Percentiles rank a stretch among this genome's conserved stretches.
These are phyloP conservation scores for Lenzites betulinus DNA, from an alignment of 768 basidiomycete genomes.

Conservation along the genomic window DNA sequence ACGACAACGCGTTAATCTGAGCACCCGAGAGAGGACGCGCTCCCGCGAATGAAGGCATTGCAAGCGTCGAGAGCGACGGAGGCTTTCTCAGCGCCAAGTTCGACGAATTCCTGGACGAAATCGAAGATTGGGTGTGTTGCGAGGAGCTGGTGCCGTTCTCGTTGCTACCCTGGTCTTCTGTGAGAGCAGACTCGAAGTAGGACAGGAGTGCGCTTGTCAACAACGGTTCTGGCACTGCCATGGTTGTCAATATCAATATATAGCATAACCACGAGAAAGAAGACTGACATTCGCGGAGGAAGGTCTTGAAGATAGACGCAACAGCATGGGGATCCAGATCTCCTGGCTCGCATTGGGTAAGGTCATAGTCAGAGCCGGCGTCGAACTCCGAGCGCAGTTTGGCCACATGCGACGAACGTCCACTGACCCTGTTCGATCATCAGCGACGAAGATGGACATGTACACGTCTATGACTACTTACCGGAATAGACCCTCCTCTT, in stretches of 20 bases:
- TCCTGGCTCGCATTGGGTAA: slow-evolving; percentile 73
- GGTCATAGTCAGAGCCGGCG: slow-evolving; percentile 83
- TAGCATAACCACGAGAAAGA: slow-evolving; percentile 4
- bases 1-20: slow-evolving; percentile 57
- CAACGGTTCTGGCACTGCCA: slow-evolving; percentile 81
- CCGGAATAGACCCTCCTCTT: slow-evolving; percentile 89
- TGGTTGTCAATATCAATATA: slow-evolving; percentile 17
- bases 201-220: slow-evolving; percentile 71
- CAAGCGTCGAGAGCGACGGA: slow-evolving; percentile 77
- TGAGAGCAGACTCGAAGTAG: slow-evolving; percentile 78
- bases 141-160: slow-evolving; percentile 22
- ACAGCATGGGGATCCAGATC: slow-evolving; percentile 96
- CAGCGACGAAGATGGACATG: neutral
- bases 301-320: slow-evolving; percentile 90
- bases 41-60: slow-evolving; percentile 66
- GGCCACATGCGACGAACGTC: slow-evolving; percentile 78
- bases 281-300: slow-evolving; percentile 84
- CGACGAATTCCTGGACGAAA: slow-evolving; percentile 21
- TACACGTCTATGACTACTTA: slow-evolving; percentile 36
- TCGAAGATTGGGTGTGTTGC: slow-evolving; percentile 18
- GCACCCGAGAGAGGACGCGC: slow-evolving; percentile 61
- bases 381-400: slow-evolving; percentile 82
- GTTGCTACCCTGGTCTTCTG: slow-evolving; percentile 46
- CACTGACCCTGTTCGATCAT: slow-evolving; percentile 62
- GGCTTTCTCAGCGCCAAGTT: slow-evolving; percentile 61